These are phyloP conservation scores for Colletotrichum lupini DNA, from an alignment of 2,329 filamentous ascomycete species.

Conservation along the genomic window DNA sequence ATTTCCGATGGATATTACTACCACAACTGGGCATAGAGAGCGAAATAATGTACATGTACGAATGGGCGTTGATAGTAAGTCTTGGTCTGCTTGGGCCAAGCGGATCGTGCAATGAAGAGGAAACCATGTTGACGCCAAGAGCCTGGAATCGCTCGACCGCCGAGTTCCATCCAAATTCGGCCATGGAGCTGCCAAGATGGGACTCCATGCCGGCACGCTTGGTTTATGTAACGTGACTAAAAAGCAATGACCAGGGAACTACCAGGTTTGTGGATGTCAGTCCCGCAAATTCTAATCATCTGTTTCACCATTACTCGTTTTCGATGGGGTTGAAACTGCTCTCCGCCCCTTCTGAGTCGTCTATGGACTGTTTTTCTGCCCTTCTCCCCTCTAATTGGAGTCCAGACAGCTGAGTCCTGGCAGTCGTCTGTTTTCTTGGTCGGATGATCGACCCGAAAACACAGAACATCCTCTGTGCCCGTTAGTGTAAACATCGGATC, in stretches of 20 bases:
- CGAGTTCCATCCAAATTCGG: not conserved
- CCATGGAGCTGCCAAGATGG: not conserved
- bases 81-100: too few relatives aligned
- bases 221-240: constrained; percentile 2
- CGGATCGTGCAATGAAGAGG: not conserved
- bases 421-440: not conserved
- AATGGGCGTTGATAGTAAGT: too few relatives aligned
- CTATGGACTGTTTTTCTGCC: not conserved
- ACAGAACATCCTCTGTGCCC: not conserved
- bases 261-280: constrained; percentile 18
- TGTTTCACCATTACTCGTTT: constrained; percentile 25
- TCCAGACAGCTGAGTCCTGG: too few relatives aligned
- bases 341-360: not conserved
- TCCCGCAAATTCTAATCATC: constrained; percentile 14
- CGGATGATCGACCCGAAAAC: constrained; percentile 29
- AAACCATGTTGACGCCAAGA: not conserved
- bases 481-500: not conserved
- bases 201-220: not conserved
- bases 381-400: not conserved
- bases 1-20: too few relatives aligned
- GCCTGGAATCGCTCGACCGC: not conserved
- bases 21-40: too few relatives aligned
- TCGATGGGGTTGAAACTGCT: constrained; percentile 7
- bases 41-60: too few relatives aligned
- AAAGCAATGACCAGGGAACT: not conserved